Evolutionary conservation across 1,139 yeast species (phyloP), one percentile per base, ranked within the genome.

Genomic region (Magnusiomyces tetraspermus): DNA sequence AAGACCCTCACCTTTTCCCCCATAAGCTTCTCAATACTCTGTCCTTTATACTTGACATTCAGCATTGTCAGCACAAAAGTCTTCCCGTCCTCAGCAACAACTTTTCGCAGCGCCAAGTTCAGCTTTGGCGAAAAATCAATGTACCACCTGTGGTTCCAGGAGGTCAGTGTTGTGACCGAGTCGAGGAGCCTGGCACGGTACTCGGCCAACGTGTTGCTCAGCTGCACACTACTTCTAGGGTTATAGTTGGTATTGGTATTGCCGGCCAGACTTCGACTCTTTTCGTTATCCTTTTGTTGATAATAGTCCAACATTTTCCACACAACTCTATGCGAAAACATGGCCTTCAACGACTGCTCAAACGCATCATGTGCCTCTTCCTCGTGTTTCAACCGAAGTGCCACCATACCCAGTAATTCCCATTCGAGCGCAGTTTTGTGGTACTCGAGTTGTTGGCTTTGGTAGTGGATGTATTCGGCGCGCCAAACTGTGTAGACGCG

Each of bases 141-240:
- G 70, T 92, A 94, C 98, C 98, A 94, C 65, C 98, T 80, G 69
- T 89, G 97, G 65, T 89, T 86, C 97, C 97, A 92, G 22, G 95
- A 95, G 37, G 85, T 73, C 55, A 92, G 72, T 61, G 84, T 85
- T 49, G 89, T 87, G 55, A 83, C 72, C 43, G 85, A 72, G 57
- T 85, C 92, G 59, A 89, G 43, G 11, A 36, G 30, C 19, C 17
- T n/a, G 21, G 40, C 38, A 8, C 49, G 49, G 40, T 22, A 26
- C 22, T 21, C 30, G 43, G 21, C 43, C 6, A 4, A 23, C 22
- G 23, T 22, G 23, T 19, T 22, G 21, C 36, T 10, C 36, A 30
- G 21, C 22, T 8, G 23, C 23, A 10, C 23, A 38, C 43, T 11
- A 51, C 28, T 23, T 37, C 53, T 43, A 42, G 53, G 53, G 43